Evolutionary conservation across 164 flowering plant genomes (phyloP), one percentile per base, ranked within the genome.

Genomic region (Chimonanthus salicifolius): DNA sequence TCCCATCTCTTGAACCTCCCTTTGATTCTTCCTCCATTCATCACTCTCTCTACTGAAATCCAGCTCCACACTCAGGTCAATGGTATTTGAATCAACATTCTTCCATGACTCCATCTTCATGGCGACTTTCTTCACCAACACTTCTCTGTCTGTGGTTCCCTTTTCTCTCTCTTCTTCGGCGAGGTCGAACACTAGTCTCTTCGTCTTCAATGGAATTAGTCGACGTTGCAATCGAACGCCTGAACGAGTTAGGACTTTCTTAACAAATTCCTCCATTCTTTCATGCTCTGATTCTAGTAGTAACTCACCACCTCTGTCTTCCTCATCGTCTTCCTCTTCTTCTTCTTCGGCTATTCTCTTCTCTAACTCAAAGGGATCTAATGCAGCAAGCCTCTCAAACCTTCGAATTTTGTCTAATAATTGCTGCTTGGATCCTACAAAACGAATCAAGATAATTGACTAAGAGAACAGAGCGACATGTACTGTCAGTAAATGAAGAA

Each of bases 21-120:
- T 44, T 33, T n/a, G 68, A 66, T 66, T 66, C 68, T 48, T 66
- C 68, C 10, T 44, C 68, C 68, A 66, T n/a, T 66, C 68, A 66
- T 45, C 47, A 3, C 46, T 11, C 20, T 5, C 68, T 66, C 20
- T 66, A 6, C 18, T 45, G 15, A 66, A 46, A 15, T 46, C 68
- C 68, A 44, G 3, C 68, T 66, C 68, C 48, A 66, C 46, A 2
- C 9, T 44, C 47, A 44, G 3, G 47, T 66, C 49, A 18, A 66
- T 66, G 47, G n/a, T 46, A 45, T 45, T 66, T 11, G 18, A 45
- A 16, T 66, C 46, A 54, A 54, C n/a, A 44, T 46, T 66, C 49
- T 46, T 66, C 68, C 68, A 66, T 5, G n/a, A 66, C 48, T 66
- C 49, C 7, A 45, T 66, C 68, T 33, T 66, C n/a, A 43, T 13